phyloP scores from a whole-genome alignment of 2,329 filamentous ascomycete genomes.

The Pestalotiopsis sp. region DNA sequence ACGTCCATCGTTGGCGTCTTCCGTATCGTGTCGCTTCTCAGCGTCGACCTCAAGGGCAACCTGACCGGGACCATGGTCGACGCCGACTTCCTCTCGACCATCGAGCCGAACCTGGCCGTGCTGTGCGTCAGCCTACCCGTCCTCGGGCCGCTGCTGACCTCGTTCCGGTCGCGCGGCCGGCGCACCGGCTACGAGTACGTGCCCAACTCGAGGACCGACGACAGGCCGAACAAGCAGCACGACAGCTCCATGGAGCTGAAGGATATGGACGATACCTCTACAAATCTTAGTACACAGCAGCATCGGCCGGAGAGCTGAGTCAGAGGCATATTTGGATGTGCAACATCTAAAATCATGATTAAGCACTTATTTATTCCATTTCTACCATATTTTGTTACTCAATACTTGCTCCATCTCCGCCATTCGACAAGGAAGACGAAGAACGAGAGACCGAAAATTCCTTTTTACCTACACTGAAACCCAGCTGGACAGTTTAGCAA shows the following conservation, averaged over 20 bases:
- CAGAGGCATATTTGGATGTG: no score
- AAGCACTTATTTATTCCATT: background rate
- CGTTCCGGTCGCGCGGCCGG: background rate
- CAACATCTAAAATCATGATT: no score
- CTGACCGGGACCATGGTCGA: slow-evolving; percentile 24
- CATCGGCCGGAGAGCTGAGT: background rate
- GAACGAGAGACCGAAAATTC: no score
- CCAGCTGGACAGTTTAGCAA: no score
- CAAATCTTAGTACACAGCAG: background rate
- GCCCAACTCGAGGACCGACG: background rate
- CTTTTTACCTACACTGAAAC: no score
- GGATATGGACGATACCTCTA: background rate
- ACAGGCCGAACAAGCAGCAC: background rate
- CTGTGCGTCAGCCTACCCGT: background rate
- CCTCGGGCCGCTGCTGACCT: background rate
- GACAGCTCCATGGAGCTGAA: background rate
- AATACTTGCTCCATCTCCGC: no score
- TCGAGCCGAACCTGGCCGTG: slow-evolving; percentile 1
- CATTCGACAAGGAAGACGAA: no score
- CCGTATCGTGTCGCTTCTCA: slow-evolving; percentile 23
- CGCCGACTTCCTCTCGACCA: slow-evolving; percentile 24
- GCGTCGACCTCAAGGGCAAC: slow-evolving; percentile 23
- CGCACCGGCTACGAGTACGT: background rate
- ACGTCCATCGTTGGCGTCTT: slow-evolving; percentile 25
- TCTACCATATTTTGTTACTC: background rate